A percentile compares a stretch with the other conserved stretches of the same genome.
These are phyloP conservation scores for Phalaenopsis equestris DNA, from an alignment of 106 monocot genomes.

Conservation along the genomic window DNA sequence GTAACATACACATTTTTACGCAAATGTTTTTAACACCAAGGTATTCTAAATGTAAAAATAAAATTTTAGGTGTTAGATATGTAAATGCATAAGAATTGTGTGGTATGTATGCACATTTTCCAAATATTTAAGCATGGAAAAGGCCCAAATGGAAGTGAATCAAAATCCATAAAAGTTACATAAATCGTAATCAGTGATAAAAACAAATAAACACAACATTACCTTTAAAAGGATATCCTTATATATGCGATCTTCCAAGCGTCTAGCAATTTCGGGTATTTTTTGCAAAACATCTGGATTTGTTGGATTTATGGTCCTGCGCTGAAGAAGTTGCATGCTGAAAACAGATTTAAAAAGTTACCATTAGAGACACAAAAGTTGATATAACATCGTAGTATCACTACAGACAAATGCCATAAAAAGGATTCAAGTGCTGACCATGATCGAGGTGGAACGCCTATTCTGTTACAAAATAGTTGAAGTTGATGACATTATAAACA, in stretches of 20 bases:
- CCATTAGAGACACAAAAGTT: background rate
- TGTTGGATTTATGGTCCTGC: slow-evolving; percentile 14
- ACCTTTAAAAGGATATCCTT: slow-evolving; percentile 52
- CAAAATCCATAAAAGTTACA: background rate
- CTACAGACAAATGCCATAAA: background rate
- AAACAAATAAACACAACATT: background rate
- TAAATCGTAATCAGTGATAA: background rate
- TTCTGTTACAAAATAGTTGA: background rate
- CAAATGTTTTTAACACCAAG: no score
- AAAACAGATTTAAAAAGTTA: background rate
- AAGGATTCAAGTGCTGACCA: background rate
- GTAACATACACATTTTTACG: no score
- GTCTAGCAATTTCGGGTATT: slow-evolving; percentile 40
- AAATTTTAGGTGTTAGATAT: no score
- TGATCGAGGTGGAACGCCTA: background rate
- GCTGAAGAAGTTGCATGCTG: slow-evolving; percentile 29
- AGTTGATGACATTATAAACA: background rate
- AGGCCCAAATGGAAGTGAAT: background rate
- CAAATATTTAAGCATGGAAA: background rate
- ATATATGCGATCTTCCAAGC: slow-evolving; percentile 43
- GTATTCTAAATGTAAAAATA: no score
- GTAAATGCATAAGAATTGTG: no score
- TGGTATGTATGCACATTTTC: no score
- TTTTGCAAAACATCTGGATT: slow-evolving; percentile 23
- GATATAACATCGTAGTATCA: background rate